These are phyloP conservation scores for Lentinula detonsa DNA, from an alignment of 768 basidiomycete species.

Conservation along the genomic window DNA sequence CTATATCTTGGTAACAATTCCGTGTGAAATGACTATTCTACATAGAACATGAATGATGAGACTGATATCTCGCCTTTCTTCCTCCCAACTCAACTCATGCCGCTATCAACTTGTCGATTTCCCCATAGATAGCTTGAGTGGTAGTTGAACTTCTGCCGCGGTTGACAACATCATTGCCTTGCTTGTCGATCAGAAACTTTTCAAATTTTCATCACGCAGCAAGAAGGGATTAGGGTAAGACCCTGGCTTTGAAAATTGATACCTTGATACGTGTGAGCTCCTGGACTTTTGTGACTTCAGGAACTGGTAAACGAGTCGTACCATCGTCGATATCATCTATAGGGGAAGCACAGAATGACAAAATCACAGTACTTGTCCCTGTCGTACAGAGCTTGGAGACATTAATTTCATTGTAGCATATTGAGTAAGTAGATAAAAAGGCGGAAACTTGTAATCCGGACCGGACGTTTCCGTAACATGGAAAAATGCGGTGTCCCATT, in stretches of 20 bases:
- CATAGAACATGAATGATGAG: not conserved
- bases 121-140: slow-evolving; percentile 51
- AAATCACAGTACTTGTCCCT: slow-evolving; percentile 76
- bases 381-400: slow-evolving; percentile 75
- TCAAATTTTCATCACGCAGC: slow-evolving; percentile 78
- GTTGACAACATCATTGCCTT: slow-evolving; percentile 62
- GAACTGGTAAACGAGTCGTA: slow-evolving; percentile 73
- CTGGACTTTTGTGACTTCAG: slow-evolving; percentile 78
- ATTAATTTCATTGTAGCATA: not conserved
- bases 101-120: slow-evolving; percentile 50
- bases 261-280: slow-evolving; percentile 75
- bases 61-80: not conserved
- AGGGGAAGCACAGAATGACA: slow-evolving; percentile 86
- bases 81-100: not conserved
- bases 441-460: too few species aligned
- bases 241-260: not conserved
- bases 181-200: slow-evolving; percentile 78
- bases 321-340: slow-evolving; percentile 90
- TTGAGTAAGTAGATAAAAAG: too few species aligned
- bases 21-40: not conserved
- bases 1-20: too few species aligned
- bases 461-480: too few species aligned
- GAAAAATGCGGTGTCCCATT: too few species aligned
- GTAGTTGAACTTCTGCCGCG: slow-evolving; percentile 71
- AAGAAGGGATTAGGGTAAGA: not conserved